A percentile compares a stretch with the other conserved stretches of the same genome.
Conservation (phyloP, 1,284 basidiomycete species). For the Tilletia indica region DNA sequence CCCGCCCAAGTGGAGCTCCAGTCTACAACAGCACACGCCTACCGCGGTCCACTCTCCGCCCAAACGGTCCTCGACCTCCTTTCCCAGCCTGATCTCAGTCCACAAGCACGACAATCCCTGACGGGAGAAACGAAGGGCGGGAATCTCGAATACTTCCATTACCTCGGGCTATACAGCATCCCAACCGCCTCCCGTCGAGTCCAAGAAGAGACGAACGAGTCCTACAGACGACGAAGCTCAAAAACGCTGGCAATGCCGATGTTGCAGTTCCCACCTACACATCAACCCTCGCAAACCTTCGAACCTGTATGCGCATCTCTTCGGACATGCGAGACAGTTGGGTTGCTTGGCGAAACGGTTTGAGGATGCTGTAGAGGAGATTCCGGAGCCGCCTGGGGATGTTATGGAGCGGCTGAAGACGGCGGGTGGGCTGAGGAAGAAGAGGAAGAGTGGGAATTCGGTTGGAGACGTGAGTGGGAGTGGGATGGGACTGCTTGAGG, state of each 20-base stretch:
- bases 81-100: neutral
- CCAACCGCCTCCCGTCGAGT: neutral
- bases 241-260: neutral
- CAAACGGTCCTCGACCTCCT: neutral
- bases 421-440: neutral
- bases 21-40: neutral
- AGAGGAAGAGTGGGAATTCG: neutral
- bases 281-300: neutral
- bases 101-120: neutral
- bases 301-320: neutral
- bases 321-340: neutral
- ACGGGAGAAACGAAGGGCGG: neutral
- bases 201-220: neutral
- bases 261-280: neutral
- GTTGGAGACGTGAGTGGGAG: neutral
- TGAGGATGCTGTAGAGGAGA: neutral
- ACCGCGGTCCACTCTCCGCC: conserved; percentile 1
- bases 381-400: neutral
- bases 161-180: neutral
- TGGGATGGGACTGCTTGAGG: neutral
- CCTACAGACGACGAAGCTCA: too few relatives aligned
- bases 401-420: neutral
- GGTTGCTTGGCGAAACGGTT: conserved; percentile 5
- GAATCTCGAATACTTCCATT: neutral
- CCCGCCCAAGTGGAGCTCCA: neutral